Evolutionary conservation across 805 yeast genomes (phyloP), one percentile per base, ranked within the genome.

Genomic region (Wickerhamiella nectarea): DNA sequence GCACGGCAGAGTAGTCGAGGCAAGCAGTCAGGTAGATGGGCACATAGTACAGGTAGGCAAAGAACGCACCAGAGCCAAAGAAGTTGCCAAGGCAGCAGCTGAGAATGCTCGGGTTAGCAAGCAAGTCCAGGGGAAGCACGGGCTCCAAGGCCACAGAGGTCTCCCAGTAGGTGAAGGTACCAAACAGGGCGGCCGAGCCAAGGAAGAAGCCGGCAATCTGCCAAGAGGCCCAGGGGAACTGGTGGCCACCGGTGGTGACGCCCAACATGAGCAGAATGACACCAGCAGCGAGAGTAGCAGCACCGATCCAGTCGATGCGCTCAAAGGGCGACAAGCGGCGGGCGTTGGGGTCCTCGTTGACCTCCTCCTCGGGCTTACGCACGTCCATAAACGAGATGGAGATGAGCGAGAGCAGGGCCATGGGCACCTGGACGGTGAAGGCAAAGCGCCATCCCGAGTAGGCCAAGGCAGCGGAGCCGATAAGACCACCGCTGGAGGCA

Each of bases 21-120:
- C 81, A 80, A 43, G 86, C 89, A 28, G 72, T 41, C 44, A 85
- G 64, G 0, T 91, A 78, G 14, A 84, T 68, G 1, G 95, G 95
- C 3, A 78, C 68, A 59, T 77, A 83, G 62, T 69, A 85, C 44
- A 83, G 57, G 50, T 70, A 67, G 1, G 85, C 65, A 56, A 71
- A 80, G 17, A 72, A 69, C 1, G 75, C 69, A 80, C 82, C 81
- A 4, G 84, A 74, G 57, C 70, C 67, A 52, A 80, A 77, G 75
- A 82, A 75, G 59, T 78, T 79, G 36, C 79, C 69, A 43, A 81
- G 62, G 0, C 85, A 76, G 0, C 83, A 75, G 7, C 78, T 69
- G 28, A 77, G 58, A n/a, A 82, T 71, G 0, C 89, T 78, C 48
- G 76, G 65, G 50, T 75, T 69, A 6, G 63, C 60, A 51, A 80